Base-by-base conservation (phyloP, 1,284 basidiomycete genomes). In the Ceratobasidium sp. region DNA sequence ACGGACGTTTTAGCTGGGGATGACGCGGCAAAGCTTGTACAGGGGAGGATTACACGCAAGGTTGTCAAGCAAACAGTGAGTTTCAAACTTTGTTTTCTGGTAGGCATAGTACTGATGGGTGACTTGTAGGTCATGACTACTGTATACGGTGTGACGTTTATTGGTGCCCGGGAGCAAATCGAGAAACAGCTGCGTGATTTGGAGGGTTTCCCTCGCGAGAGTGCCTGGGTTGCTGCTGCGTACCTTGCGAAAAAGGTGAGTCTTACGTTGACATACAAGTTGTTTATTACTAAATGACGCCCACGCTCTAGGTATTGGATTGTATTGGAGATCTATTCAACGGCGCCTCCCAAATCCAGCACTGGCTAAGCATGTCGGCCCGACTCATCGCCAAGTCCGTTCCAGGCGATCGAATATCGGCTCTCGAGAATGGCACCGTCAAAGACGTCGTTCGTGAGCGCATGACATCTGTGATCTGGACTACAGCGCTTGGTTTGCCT, bases 381-480 rank as follows among this genome's bases (percentile, higher is more conserved):
- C 88, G 92, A 46, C 84, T 98, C 44, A 94, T 99, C 78, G 85
- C 96, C 23, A 95, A 94, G 80, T 93, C 94, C 0, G 91, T 98
- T 59, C 94, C 95, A 0, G 84, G 86, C 8, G 89, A 91, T 4
- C 89, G 96, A 5, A 81, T 97, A 6, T 80, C 85, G 0, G 85
- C 88, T 43, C 81, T 77, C 78, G 76, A 71, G 59, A 7, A 64
- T 78, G 7, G 77, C 81, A 55, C 41, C 9, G 78, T 80, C 14
- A 79, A 80, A 5, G 83, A 88, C 18, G 78, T 93, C 75, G 86
- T 85, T 76, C 92, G 91, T 80, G 96, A 98, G 80, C 92, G 96
- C 80, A 98, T 99, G 97, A 94, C 95, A 18, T 87, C 90, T 21
- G 95, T 99, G 13, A 91, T 97, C 26, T 99, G 98, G 98, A 98